A percentile compares a stretch with the other conserved stretches of the same genome.
Evolutionary conservation across 495 filamentous ascomycete genomes (phyloP).

Genomic region (Penicillium salamii): DNA sequence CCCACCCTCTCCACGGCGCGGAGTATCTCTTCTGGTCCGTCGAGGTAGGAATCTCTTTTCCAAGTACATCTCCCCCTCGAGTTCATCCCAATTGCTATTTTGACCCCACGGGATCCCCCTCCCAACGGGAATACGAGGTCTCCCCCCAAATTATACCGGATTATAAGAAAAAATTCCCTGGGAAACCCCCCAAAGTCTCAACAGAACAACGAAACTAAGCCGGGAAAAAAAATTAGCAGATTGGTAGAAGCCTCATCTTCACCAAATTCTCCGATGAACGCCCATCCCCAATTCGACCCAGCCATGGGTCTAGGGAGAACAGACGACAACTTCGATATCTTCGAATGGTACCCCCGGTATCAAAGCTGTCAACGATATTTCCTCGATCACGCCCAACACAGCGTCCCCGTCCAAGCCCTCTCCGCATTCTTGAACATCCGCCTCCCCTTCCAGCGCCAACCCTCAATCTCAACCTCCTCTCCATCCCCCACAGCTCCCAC

Average conservation of each 20-base stretch:
- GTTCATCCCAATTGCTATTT: neutral
- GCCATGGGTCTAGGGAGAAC: conserved; percentile 35
- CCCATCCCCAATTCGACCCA: conserved; percentile 37
- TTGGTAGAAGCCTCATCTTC: conserved; percentile 7
- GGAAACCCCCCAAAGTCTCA: no score
- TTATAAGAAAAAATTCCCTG: no score
- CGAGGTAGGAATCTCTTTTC: conserved; percentile 40
- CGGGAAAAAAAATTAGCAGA: conserved; percentile 3
- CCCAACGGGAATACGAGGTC: conserved; percentile 1
- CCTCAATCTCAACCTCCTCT: conserved; percentile 36
- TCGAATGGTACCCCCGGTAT: conserved; percentile 92
- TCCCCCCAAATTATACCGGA: neutral
- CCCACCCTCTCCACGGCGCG: conserved; percentile 31
- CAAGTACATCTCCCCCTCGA: conserved; percentile 30
- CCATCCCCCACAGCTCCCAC: conserved; percentile 25
- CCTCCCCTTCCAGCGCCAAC: conserved; percentile 48
- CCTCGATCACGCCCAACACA: conserved; percentile 87
- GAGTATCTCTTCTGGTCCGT: conserved; percentile 36
- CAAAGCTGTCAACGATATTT: conserved; percentile 92
- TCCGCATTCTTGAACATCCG: conserved; percentile 88
- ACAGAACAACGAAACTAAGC: conserved; percentile 4
- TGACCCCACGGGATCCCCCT: conserved; percentile 8
- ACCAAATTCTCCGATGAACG: conserved; percentile 29
- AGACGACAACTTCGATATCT: conserved; percentile 63
- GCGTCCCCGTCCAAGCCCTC: conserved; percentile 76